Evolutionary conservation across 1,139 yeast genomes (phyloP), one percentile per base, ranked within the genome.

Genomic region (Geotrichum restrictum): DNA sequence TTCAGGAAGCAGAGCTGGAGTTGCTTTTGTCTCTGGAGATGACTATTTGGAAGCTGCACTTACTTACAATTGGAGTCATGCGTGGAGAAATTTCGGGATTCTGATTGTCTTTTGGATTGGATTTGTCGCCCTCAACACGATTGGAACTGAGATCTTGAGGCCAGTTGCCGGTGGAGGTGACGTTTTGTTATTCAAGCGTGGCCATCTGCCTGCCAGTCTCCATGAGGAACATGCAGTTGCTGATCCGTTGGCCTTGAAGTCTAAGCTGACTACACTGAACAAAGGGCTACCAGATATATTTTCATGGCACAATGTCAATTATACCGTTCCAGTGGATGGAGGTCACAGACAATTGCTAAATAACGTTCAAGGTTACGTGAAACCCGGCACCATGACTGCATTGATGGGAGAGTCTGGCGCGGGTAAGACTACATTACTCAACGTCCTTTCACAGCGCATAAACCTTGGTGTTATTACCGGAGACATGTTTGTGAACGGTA

Each of bases 371-470:
- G 88, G 87, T 46, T 82, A 74, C 64, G 80, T 80, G 59, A 75
- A 76, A 56, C 83, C 84, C 21, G 85, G 85, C 59, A 77, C 80
- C 33, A 69, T 78, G 70, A 78, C 81, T 47, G 82, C 81, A 21
- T 64, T 81, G 38, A 80, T 81, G 83, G 85, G 85, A 57, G 83
- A 78, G 59, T 80, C 84, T 22, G 85, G 85, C 60, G 84, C 84
- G 41, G 85, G 85, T 62, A 80, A 80, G 64, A 81, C 85, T 1
- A 81, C 85, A 4, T 68, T 81, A 55, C 71, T 81, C 57, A 80
- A 80, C 61, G 76, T 76, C 50, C 71, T 81, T 56, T 80, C 85
- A 14, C 81, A 79, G 61, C 73, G 85, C 64, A 73, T 77, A 55
- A 74, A 75, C 49, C 71, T 76, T 66, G 85, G 85, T 60, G 77